Evolutionary conservation across 1,139 yeast genomes (phyloP).

Genomic region (Candida gigantensis): DNA sequence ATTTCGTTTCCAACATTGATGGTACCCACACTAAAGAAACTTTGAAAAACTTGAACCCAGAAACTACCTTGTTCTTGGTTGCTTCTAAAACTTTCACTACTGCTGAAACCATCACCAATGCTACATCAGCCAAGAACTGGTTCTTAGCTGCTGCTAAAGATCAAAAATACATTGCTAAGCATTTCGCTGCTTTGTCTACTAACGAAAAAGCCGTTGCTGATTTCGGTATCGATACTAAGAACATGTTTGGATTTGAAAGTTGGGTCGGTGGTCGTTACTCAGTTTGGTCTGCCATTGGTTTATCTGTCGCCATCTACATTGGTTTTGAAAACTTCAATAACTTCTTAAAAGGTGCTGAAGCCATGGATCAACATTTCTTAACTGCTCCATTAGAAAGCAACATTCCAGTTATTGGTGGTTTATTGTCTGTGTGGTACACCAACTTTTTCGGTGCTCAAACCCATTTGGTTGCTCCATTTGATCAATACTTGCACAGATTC

Average conservation of each 20-base stretch:
- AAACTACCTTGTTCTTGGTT: slow-evolving; percentile 89
- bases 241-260: slow-evolving; percentile 97
- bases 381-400: slow-evolving; percentile 84
- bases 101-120: slow-evolving; percentile 96
- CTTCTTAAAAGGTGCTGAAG: slow-evolving; percentile 96
- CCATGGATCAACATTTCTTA: slow-evolving; percentile 87
- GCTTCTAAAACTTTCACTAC: slow-evolving; percentile 99
- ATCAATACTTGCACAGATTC: slow-evolving; percentile 97
- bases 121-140: slow-evolving; percentile 93
- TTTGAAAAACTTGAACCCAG: slow-evolving; percentile 74
- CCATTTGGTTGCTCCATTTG: slow-evolving; percentile 96
- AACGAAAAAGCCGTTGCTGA: slow-evolving; percentile 87
- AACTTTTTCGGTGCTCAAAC: slow-evolving; percentile 98
- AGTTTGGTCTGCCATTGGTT: slow-evolving; percentile 98
- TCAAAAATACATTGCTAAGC: slow-evolving; percentile 80
- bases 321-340: slow-evolving; percentile 91
- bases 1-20: slow-evolving; percentile 96
- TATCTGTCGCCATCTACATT: slow-evolving; percentile 90
- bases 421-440: slow-evolving; percentile 95
- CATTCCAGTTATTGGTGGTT: slow-evolving; percentile 91
- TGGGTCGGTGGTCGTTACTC: slow-evolving; percentile 99
- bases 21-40: slow-evolving; percentile 96
- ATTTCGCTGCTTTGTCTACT: slow-evolving; percentile 94
- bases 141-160: slow-evolving; percentile 75
- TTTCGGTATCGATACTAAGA: slow-evolving; percentile 95